Base-by-base conservation (phyloP, 2,329 filamentous ascomycete species). In the Falciphora oryzae region DNA sequence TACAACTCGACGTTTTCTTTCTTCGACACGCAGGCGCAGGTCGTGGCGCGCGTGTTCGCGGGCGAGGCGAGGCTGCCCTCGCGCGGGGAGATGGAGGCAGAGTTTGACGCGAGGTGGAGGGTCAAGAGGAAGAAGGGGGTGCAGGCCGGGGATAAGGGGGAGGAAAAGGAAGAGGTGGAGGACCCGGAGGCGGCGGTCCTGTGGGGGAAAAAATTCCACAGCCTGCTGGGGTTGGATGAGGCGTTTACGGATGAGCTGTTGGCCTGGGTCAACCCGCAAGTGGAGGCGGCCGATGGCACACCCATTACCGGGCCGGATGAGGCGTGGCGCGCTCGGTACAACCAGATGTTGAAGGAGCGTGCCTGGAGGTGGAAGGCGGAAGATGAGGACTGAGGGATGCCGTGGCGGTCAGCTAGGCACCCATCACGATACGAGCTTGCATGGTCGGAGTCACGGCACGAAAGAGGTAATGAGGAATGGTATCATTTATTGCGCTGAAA, bases 1-100 rank as follows among this genome's bases (percentile, higher is more conserved):
- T 84, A 89, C 69, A 85, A 85, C 0, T 86, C 87, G 0, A 90
- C 88, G 0, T 91, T 90, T 69, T 86, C 85, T 0, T 76, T 90
- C 0, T 91, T 90, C 66, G 88, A 91, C 66, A 89, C 89, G 68
- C 89, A 91, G 71, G 87, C 86, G 0, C 83, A 88, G 67, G 82
- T 81, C 0, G 76, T 89, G 0, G 83, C 87, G 0, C 80, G 84
- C 3, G 81, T 88, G 0, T 78, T 87, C 4, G 77, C 83, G 0
- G 85, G 84, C 0, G 76, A 78, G 38, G 80, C 79, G 0, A 66
- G 69, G 1, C 71, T 89, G 27, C 86, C 87, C 0, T 66, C 71
- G 0, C 62, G 73, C 38, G 74, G 76, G 1, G 73, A 68, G 0
- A 85, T 78, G 76, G 72, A 70, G 44, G 67, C 63, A 14, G 75